Conservation (phyloP, 1,284 basidiomycete species). For the Puccinia brachypodii region DNA sequence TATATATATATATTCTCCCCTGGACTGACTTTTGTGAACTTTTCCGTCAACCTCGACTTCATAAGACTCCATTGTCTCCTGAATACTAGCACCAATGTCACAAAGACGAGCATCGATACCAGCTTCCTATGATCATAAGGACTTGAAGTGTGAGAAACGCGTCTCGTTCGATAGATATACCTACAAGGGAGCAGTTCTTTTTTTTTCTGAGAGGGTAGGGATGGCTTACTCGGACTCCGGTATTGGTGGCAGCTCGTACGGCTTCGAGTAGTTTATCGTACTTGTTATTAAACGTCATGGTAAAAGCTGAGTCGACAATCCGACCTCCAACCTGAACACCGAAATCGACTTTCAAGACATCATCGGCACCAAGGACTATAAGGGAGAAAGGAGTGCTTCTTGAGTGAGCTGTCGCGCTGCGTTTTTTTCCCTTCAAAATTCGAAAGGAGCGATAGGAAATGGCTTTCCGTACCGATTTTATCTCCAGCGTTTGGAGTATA, state of each 20-base stretch:
- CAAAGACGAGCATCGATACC: conserved; percentile 94
- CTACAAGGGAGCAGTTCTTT: background rate
- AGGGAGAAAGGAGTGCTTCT: background rate
- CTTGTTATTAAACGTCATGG: conserved; percentile 80
- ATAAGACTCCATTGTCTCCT: conserved; percentile 99
- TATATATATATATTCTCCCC: background rate
- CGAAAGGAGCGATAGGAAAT: background rate
- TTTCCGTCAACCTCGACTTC: conserved; percentile 90
- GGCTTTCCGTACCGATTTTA: conserved; percentile 66
- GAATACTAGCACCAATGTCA: conserved; percentile 86
- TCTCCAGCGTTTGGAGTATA: conserved; percentile 96
- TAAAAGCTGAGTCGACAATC: conserved; percentile 95
- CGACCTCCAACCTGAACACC: conserved; percentile 94
- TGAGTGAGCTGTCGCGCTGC: background rate
- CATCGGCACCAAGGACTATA: conserved; percentile 73
- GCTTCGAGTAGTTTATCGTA: conserved; percentile 88
- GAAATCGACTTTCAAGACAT: conserved; percentile 96
- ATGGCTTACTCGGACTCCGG: conserved; percentile 71
- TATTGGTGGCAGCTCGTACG: conserved; percentile 89
- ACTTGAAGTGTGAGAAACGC: too few relatives aligned
- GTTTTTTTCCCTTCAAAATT: too few relatives aligned
- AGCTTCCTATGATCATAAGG: conserved; percentile 77
- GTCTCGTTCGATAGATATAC: background rate
- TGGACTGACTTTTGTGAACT: conserved; percentile 70
- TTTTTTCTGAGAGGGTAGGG: conserved; percentile 36